Evolutionary conservation across 192 early-diverging fungal genomes (phyloP), one percentile per base, ranked within the genome.

Genomic region (Funneliformis geosporum): DNA sequence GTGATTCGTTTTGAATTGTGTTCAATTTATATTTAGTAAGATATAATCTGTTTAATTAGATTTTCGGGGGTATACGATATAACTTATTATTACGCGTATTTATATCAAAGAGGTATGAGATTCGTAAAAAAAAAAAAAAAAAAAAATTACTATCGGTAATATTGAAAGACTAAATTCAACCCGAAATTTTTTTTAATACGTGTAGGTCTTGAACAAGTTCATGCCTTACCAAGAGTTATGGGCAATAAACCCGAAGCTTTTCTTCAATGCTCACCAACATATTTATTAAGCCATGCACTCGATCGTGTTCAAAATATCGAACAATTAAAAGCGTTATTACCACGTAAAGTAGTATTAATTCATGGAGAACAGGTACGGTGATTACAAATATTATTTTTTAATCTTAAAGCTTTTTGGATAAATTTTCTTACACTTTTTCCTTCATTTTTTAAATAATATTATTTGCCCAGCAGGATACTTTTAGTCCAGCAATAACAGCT

Each of bases 61-160:
- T 85, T 86, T 62, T 86, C 84, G 10, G 84, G 84, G 4, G 80
- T 82, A n/a, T 86, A 84, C 67, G 85, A 86, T 55, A 80, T 84
- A 28, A 86, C 83, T 5, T 84, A 82, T 79, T 82, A 86, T 79
- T 84, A 84, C 61, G 85, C 83, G 8, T 86, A 86, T 73, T 78
- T 86, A 61, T 81, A 84, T 80, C 78, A 86, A 59, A 80, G 79
- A 61, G 85, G 85, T 42, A 83, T 33, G 62, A 21, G 18, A 14
- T 43, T 43, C 7, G 8, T 43, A 43, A 43, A 43, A 43, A 5
- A 43, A 28, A 4, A 4, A 25, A 28, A 28, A 4, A 25, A 12
- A 33, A 33, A 33, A 18, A 2, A 33, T 33, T 12, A 65, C 6
- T 16, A 38, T 65, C 60, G 28, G 6, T 7, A 33, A 14, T 65